Base-by-base conservation (phyloP, 2,329 filamentous ascomycete genomes). In the Cladophialophora psammophila region DNA sequence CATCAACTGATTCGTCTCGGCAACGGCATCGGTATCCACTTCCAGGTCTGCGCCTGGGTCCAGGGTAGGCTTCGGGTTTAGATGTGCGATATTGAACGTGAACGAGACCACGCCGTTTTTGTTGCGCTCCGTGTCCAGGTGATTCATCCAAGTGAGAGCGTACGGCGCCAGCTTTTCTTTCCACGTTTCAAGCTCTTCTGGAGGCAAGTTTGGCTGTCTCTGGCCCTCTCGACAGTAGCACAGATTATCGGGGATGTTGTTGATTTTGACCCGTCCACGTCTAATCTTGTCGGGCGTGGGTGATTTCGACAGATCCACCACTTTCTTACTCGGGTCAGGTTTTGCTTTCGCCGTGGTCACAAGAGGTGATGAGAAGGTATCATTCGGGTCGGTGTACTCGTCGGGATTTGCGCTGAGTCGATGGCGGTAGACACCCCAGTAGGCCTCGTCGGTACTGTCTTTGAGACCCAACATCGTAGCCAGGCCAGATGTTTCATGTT, bases 61-160 rank as follows among this genome's bases (percentile, higher is more conserved):
- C 31, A 67, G 56, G 18, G 50, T 52, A 40, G 64, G 53, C 18
- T 60, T 56, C 31, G 61, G 36, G 32, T 60, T 57, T n/a, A 64
- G 50, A 18, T 67, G 65, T 12, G 53, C 61, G 13, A 64, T 60
- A 40, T 67, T 58, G 60, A 64, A 64, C 2, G 55, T 64, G 61
- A 67, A 67, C 6, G 65, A 67, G 18, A 63, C 65, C 8, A 67
- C 65, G 3, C 65, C 65, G 53, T 67, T 67, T 50, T 64, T 64
- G 65, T 67, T 67, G 20, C 65, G 56, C 38, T 63, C 65, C 5
- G 60, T 64, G 56, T 67, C 62, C n/a, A 67, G 35, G 18, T 67
- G 65, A 10, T 57, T 55, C 65, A 64, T 67, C 65, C 65, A 67
- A 2, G 65, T 48, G n/a, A 56, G 18, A n/a, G 61, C 60, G 40